Percentiles rank a stretch among this genome's conserved stretches.
These are phyloP conservation scores for Fusarium clavum DNA, from an alignment of 2,329 filamentous ascomycete genomes.

Conservation along the genomic window DNA sequence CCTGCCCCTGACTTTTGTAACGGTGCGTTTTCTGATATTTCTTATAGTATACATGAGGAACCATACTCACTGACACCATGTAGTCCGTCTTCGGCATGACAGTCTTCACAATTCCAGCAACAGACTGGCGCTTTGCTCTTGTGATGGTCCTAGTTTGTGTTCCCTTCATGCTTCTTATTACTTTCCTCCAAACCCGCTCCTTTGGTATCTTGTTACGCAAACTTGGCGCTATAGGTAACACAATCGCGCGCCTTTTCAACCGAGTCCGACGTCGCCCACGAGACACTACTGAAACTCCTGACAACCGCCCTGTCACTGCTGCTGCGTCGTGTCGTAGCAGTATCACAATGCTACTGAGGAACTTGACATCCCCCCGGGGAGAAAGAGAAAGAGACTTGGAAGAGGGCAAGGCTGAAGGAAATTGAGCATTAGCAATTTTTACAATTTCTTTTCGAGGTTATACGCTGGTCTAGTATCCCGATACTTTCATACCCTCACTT, in stretches of 20 bases:
- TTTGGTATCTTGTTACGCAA: slow-evolving; percentile 49
- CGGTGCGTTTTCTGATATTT: slow-evolving; percentile 50
- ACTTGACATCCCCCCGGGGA: slow-evolving; percentile 23
- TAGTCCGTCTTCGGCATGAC: slow-evolving; percentile 67
- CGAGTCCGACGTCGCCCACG: slow-evolving; percentile 16
- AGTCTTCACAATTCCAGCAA: slow-evolving; percentile 55
- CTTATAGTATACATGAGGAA: background rate
- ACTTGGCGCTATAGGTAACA: slow-evolving; percentile 19
- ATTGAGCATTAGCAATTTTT: slow-evolving; percentile 15
- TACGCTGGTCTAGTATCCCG: background rate
- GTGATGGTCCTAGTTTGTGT: slow-evolving; percentile 75
- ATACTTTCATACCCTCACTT: background rate
- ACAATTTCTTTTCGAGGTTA: background rate
- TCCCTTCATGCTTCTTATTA: slow-evolving; percentile 61
- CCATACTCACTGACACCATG: background rate
- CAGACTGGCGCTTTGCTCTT: slow-evolving; percentile 59
- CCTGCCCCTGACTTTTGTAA: slow-evolving; percentile 71
- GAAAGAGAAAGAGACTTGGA: slow-evolving; percentile 22
- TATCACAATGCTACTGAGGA: slow-evolving; percentile 9
- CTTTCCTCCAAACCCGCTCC: slow-evolving; percentile 58
- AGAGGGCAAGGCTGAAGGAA: background rate
- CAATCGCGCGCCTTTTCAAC: slow-evolving; percentile 8
- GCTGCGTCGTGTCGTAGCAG: slow-evolving; percentile 11
- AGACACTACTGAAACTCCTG: slow-evolving; percentile 34
- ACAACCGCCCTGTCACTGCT: slow-evolving; percentile 35